Conservation (phyloP, 2,329 filamentous ascomycete species). For the Fusarium albidum region DNA sequence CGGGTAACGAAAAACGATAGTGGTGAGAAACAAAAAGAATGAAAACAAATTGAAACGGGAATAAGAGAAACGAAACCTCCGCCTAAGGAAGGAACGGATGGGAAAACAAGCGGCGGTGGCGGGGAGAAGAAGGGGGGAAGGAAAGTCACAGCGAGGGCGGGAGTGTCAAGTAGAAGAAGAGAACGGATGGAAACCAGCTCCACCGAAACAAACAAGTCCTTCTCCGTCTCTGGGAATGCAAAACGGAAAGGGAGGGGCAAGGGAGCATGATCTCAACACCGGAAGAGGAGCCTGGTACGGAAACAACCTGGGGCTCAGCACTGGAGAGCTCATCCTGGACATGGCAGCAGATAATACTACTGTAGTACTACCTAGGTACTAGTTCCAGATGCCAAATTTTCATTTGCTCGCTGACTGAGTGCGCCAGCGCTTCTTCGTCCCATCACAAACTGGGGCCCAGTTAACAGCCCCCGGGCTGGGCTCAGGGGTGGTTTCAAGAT, state of each 20-base stretch:
- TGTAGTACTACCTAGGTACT: no score
- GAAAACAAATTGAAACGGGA: conserved; percentile 10
- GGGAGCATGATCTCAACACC: conserved; percentile 9
- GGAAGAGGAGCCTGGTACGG: conserved; percentile 12
- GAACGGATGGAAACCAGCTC: conserved; percentile 29
- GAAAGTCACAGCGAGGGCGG: conserved; percentile 14
- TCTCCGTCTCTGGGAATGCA: conserved; percentile 29
- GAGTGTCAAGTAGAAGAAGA: conserved; percentile 28
- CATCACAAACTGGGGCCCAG: conserved; percentile 5
- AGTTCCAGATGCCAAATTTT: background rate
- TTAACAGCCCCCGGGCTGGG: conserved; percentile 16
- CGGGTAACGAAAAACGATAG: conserved; percentile 1
- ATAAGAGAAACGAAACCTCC: conserved; percentile 26
- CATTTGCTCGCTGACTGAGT: background rate
- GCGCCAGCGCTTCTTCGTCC: background rate
- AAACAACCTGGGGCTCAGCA: conserved; percentile 32
- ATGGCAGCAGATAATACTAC: no score
- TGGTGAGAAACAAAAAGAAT: conserved; percentile 2
- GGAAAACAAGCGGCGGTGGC: conserved; percentile 7
- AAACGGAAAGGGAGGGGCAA: conserved; percentile 25
- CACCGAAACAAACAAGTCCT: conserved; percentile 36
- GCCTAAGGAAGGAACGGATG: conserved; percentile 25
- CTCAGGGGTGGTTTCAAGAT: conserved; percentile 37
- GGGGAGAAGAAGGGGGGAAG: conserved; percentile 14
- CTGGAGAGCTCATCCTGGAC: conserved; percentile 17